phyloP scores from a whole-genome alignment of 139 green algal species.

The Zygnema circumcarinatum region DNA sequence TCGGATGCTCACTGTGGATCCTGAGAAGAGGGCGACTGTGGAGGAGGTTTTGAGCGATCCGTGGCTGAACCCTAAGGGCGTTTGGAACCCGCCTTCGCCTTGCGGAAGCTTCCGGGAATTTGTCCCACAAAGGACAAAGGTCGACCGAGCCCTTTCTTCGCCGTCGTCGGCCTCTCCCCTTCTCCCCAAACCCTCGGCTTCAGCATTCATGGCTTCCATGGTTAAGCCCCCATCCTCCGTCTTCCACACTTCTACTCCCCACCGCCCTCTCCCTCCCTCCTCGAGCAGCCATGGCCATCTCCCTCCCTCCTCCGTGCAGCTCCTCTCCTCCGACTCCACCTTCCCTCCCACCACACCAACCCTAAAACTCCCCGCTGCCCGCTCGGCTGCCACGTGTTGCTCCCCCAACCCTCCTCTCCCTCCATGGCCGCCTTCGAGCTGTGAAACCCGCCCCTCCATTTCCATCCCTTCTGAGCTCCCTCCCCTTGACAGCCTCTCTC shows the following conservation, averaged over 20 bases:
- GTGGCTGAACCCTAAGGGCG: background rate
- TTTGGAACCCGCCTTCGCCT: background rate
- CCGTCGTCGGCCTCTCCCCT: background rate
- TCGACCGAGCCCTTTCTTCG: background rate
- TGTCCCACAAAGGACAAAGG: background rate
- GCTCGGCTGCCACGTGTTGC: too few relatives aligned
- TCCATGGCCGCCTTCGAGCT: too few relatives aligned
- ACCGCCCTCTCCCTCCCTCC: background rate
- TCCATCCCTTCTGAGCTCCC: background rate
- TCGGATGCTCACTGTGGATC: constrained; percentile 23
- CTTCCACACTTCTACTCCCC: background rate
- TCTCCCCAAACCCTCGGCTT: background rate
- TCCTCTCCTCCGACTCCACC: too few relatives aligned
- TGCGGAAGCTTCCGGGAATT: background rate
- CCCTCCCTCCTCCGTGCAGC: background rate
- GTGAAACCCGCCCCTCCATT: too few relatives aligned
- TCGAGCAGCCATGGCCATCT: background rate
- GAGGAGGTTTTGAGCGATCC: constrained; percentile 12
- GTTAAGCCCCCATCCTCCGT: background rate
- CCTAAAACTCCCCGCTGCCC: too few relatives aligned
- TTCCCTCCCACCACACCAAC: background rate
- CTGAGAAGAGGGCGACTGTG: background rate
- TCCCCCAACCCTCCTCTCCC: too few relatives aligned
- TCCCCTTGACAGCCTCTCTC: background rate
- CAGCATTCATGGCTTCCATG: background rate